Evolutionary conservation across 495 filamentous ascomycete genomes (phyloP), one percentile per base, ranked within the genome.

Genomic region (Cercophora newfieldiana): DNA sequence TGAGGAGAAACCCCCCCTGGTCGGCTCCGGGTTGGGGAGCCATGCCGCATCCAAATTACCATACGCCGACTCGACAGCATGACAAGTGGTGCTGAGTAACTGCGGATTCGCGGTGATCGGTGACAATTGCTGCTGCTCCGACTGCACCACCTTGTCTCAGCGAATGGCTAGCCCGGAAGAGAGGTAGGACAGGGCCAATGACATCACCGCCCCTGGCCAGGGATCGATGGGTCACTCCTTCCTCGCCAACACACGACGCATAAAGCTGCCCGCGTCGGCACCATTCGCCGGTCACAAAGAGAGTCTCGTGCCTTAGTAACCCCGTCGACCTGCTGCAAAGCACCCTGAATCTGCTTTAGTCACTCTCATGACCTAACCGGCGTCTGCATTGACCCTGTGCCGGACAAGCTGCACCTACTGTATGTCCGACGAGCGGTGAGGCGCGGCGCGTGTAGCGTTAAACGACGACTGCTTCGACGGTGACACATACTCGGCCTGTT

Each of bases 121-220:
- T 29, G 50, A 61, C 49, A 14, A 28, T 14, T 19, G n/a, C n/a
- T 47, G n/a, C 19, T 31, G 31, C 18, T 16, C 21, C 25, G 49
- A 24, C 48, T 14, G 7, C 65, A 51, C 21, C 31, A 12, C 16
- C 3, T 30, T 25, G 33, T 64, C 12, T 47, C 8, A 21, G 50
- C 26, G 54, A 26, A 22, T 48, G 26, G 63, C 28, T n/a, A 62
- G 19, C 50, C 6, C 2, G 8, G 50, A 53, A 8, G 50, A 26
- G 50, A 57, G 1, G 16, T 8, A 22, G 22, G n/a, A 16, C n/a
- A 8, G 50, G 26, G 7, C 59, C 59, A 61, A 61, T 61, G 47
- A 61, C 47, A 51, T 61, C 59, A 61, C 59, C 47, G 25, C 47
- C 14, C 22, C 22, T 30, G 54, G 25, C 47, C 37, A 18, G 21